phyloP scores from a whole-genome alignment of 345 rosid genomes.

The Salix arbutifolia region DNA sequence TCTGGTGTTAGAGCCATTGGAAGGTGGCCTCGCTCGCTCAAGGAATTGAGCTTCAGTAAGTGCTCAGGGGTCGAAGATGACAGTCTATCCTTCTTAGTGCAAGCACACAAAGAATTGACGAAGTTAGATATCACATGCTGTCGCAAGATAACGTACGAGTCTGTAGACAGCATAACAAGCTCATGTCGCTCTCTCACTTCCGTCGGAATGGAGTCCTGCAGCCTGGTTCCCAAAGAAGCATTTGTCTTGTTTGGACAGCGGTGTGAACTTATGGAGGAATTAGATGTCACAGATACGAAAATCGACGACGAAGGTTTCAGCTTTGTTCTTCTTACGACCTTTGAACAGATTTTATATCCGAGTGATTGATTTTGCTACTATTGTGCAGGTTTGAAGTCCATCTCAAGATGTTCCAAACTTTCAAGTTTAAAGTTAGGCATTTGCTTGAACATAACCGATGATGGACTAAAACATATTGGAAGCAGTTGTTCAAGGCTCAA shows the following conservation, averaged over 20 bases:
- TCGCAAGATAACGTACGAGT: constrained; percentile 54
- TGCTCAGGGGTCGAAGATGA: constrained; percentile 64
- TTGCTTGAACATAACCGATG: constrained; percentile 53
- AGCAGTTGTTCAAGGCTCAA: constrained; percentile 45
- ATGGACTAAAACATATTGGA: constrained; percentile 51
- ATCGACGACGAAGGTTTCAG: constrained; percentile 62
- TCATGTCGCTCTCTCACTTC: constrained; percentile 45
- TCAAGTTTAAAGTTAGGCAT: constrained; percentile 54
- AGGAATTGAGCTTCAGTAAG: constrained; percentile 64
- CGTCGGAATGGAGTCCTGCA: constrained; percentile 65
- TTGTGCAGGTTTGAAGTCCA: constrained; percentile 56
- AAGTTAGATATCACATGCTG: constrained; percentile 69
- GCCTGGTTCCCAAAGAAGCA: constrained; percentile 53
- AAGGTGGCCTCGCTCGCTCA: constrained; percentile 37
- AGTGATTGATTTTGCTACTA: neutral
- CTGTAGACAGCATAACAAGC: constrained; percentile 43
- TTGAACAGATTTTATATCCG: neutral
- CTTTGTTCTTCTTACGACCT: neutral
- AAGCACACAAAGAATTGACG: constrained; percentile 45
- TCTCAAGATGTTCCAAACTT: constrained; percentile 50
- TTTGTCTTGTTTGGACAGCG: constrained; percentile 52
- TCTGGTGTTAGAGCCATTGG: constrained; percentile 56
- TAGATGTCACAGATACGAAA: constrained; percentile 69
- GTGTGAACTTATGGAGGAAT: constrained; percentile 56
- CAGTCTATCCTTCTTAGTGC: constrained; percentile 48